Evolutionary conservation across 1,284 basidiomycete genomes (phyloP), one percentile per base, ranked within the genome.

Genomic region (Cronartium quercuum): DNA sequence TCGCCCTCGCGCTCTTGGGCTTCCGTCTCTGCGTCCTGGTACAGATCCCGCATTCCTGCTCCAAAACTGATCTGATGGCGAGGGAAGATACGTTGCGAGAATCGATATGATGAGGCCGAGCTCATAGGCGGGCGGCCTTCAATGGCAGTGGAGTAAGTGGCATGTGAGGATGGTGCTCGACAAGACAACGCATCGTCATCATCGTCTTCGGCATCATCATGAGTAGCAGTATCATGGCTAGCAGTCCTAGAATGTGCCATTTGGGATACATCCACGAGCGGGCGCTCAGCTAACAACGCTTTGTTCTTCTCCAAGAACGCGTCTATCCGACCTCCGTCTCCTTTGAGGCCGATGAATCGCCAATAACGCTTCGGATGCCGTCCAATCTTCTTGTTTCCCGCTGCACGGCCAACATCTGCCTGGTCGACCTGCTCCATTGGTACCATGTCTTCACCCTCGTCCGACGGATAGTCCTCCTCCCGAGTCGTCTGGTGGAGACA

Each of bases 261-360:
- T 2, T 18, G 10, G 37, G 35, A 55, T 34, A 35, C 1, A 9
- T 37, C 38, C n/a, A 37, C 63, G 38, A 44, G 35, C 12, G 24
- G 24, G 38, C 55, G 71, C 2, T 66, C 40, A n/a, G 65, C 65
- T 24, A 67, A 38, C 21, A 63, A 29, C 21, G 64, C 44, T 35
- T 34, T 55, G 57, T 76, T 64, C 47, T 63, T 66, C n/a, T 70
- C 76, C 71, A 73, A 9, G 69, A 76, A 41, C 41, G 63, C 74
- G 58, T 68, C 40, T 76, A 71, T 55, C 35, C 67, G 35, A 71
- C 61, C n/a, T 66, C 66, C 34, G 58, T 77, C 73, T 67, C 76
- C 34, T 57, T 74, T 61, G 69, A 82, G 81, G 0, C 83, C 83
- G 7, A 84, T 76, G 75, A 83, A 84, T 12, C 82, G 79, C 83